phyloP scores from a whole-genome alignment of 179 eudicot species.

The Camellia oleifera region DNA sequence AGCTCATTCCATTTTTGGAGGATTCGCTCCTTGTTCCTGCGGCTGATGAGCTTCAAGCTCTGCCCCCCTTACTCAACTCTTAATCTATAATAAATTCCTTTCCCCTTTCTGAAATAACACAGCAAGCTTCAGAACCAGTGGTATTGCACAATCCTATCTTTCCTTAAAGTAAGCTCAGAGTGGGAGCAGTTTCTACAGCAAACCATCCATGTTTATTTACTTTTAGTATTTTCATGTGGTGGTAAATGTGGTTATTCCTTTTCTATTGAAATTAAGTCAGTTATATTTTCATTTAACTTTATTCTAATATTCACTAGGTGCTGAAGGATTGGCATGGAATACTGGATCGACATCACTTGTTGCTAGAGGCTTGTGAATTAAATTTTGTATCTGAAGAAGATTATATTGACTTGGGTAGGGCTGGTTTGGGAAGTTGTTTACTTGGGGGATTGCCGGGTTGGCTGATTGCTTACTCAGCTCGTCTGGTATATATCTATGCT shows the following conservation, averaged over 20 bases:
- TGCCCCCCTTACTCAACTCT: too few species aligned
- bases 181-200: too few species aligned
- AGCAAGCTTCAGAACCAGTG: too few species aligned
- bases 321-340: conserved; percentile 87
- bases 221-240: not conserved
- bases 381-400: conserved; percentile 95
- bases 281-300: not conserved
- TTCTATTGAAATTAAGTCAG: not conserved
- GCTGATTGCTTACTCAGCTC: conserved; percentile 93
- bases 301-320: conserved; percentile 39
- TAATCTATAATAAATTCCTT: too few species aligned
- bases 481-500: conserved; percentile 52
- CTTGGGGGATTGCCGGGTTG: conserved; percentile 96
- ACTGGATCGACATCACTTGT: conserved; percentile 70
- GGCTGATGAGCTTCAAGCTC: too few species aligned
- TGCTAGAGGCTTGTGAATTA: conserved; percentile 87
- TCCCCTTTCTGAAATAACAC: too few species aligned
- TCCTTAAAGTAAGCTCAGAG: too few species aligned
- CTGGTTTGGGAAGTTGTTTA: conserved; percentile 93
- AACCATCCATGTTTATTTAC: not conserved
- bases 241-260: not conserved
- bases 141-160: too few species aligned
- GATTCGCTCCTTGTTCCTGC: too few species aligned
- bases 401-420: conserved; percentile 87
- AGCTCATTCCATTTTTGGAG: too few species aligned